phyloP scores from a whole-genome alignment of 805 yeast genomes.

The Nakazawaea ishiwadae region DNA sequence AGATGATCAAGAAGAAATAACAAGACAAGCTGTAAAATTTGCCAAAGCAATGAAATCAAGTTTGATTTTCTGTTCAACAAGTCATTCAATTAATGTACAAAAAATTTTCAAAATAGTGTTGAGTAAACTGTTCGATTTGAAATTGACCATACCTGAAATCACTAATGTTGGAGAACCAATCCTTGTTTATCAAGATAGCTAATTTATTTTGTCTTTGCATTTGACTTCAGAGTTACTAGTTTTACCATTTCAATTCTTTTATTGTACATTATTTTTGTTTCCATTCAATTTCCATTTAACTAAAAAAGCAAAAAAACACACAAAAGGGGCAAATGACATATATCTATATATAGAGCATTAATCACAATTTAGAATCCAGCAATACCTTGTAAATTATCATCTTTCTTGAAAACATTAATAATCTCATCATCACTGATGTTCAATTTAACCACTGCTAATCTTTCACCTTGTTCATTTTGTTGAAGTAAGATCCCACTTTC shows the following conservation, averaged over 20 bases:
- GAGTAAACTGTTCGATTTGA: conserved; percentile 85
- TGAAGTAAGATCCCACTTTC: conserved; percentile 75
- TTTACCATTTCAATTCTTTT: not conserved
- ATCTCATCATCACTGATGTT: conserved; percentile 71
- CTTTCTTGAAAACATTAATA: conserved; percentile 52
- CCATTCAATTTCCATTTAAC: too few species aligned
- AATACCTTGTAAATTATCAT: conserved; percentile 30
- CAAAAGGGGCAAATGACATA: too few species aligned
- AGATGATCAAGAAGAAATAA: conserved; percentile 79
- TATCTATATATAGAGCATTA: not conserved
- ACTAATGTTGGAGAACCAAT: conserved; percentile 88
- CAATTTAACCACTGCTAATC: conserved; percentile 59
- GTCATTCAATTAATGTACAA: conserved; percentile 88
- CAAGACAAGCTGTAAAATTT: conserved; percentile 75
- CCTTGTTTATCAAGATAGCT: conserved; percentile 49
- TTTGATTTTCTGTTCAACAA: conserved; percentile 83
- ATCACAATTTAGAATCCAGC: conserved; percentile 1
- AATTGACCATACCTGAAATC: conserved; percentile 79
- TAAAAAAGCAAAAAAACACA: too few species aligned
- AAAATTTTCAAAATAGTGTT: conserved; percentile 88
- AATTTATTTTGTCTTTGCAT: not conserved
- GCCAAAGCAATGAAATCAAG: conserved; percentile 87
- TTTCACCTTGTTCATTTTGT: conserved; percentile 64
- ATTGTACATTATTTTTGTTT: not conserved
- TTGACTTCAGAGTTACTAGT: too few species aligned